Base-by-base conservation (phyloP, 306 rosid genomes). In the Malus asiatica region DNA sequence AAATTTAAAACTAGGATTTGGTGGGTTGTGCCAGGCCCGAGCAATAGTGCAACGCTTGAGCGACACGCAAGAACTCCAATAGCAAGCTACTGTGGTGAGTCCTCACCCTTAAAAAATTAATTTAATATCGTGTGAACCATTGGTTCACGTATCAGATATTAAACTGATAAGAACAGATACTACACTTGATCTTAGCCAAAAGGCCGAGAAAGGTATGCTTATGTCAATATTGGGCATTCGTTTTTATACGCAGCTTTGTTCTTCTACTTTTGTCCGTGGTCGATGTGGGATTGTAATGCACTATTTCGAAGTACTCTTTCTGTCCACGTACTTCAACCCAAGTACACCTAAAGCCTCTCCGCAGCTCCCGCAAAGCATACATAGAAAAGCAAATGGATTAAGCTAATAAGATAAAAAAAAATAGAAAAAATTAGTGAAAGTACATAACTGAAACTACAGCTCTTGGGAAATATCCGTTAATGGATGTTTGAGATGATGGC, bases 401-500 rank as follows among this genome's bases (percentile, higher is more conserved):
- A 33, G 7, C 38, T 33, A 5, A 33, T 5, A 33, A 33, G 38
- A 32, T 32, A 5, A 33, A 48, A 46, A 46, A 46, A 12, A 12
- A 14, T 4, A 46, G 1, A 5, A 27, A 27, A 48, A 48, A 48
- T 14, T 14, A 48, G 53, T 48, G 53, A 4, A 48, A 48, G 15
- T 4, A 48, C 5, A 14, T 14, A 18, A 18, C 53, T 14, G 19
- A 48, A 48, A 5, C 15, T 4, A 1, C 53, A 0, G 19, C 15
- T 29, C 33, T 25, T 15, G 67, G 10, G 12, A 62, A 29, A 62
- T 4, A 14, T 70, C 74, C 44, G 62, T 30, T 44, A 46, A 19
- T 46, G 70, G 44, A 53, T 38, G 16, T 73, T 13, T 45, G 8
- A 30, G 6, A 58, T 9, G 63, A 84, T 87, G 90, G 88, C 93